phyloP scores from a whole-genome alignment of 441 rosid species.

The Bruguiera hainesii region DNA sequence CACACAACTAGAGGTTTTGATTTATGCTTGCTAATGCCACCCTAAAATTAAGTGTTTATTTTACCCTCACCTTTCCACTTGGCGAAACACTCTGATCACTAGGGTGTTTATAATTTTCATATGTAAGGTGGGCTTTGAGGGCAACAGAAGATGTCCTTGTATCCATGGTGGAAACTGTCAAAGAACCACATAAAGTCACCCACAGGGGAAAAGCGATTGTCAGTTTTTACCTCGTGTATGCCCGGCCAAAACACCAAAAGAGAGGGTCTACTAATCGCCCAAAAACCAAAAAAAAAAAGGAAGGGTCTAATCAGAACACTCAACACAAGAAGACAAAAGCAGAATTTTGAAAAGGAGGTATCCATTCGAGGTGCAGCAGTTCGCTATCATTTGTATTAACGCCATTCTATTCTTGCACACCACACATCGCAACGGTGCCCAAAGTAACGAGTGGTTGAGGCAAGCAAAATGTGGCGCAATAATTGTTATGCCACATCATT shows the following conservation, averaged over 20 bases:
- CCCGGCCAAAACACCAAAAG: constrained; percentile 17
- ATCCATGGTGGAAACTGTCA: constrained; percentile 10
- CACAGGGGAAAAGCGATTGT: constrained; percentile 3
- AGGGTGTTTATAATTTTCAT: not conserved
- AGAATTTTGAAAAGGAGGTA: constrained; percentile 22
- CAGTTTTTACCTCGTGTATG: constrained; percentile 22
- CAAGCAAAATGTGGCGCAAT: constrained; percentile 12
- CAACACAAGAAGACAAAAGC: constrained; percentile 30
- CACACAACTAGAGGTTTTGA: constrained; percentile 48
- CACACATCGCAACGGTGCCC: not conserved
- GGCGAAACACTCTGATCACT: too few species aligned
- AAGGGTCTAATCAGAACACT: constrained; percentile 38
- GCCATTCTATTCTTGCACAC: not conserved
- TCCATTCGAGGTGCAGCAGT: constrained; percentile 24
- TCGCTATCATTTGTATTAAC: not conserved
- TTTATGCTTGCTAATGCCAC: constrained; percentile 26
- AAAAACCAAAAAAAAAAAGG: not conserved
- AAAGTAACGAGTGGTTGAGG: constrained; percentile 16
- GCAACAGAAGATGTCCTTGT: constrained; percentile 11
- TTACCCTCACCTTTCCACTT: constrained; percentile 19
- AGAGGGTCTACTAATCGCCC: constrained; percentile 17
- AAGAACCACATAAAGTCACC: constrained; percentile 9
- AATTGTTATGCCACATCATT: not conserved
- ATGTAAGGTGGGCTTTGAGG: constrained; percentile 13
- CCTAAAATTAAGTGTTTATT: not conserved